Evolutionary conservation across 352 stramenopile species (phyloP), one percentile per base, ranked within the genome.

Genomic region (Albugo candida): DNA sequence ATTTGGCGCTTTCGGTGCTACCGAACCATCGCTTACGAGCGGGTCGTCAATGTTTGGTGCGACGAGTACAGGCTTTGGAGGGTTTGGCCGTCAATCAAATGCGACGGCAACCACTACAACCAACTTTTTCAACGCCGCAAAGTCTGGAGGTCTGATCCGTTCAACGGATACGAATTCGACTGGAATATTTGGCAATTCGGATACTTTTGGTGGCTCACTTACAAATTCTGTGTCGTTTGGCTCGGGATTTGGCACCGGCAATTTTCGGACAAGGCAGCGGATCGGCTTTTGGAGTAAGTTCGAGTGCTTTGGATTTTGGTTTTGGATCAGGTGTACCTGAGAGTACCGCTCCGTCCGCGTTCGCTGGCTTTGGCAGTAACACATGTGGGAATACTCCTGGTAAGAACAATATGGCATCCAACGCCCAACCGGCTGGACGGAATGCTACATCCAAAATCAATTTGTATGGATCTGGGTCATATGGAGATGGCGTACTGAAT

Each of bases 371-470:
- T 41, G 43, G 19, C 19, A 48, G 10, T 10, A 27, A 19, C 8
- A 31, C 24, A 31, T 31, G 3, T 31, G 24, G 24, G 8, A 43
- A 3, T 24, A 8, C 48, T 11, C 27, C 51, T 27, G 38, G 17
- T 43, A 3, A 43, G 20, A 43, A 43, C 38, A 43, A 19, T 43
- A 24, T 19, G 38, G 38, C 38, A 10, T 8, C 17, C 17, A 43
- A 43, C 20, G 36, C 61, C 11, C 63, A 72, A 27, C 67, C 67
- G 20, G 61, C 70, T 13, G 70, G 60, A 5, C 61, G 74, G 48
- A 64, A 74, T 13, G 72, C 70, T 40, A 61, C 70, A 36, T 64
- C 63, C 0, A 63, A 81, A 34, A 60, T 57, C 8, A 66, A 78
- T 46, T 69, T 67, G 11, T 84, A 81, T 48, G 70, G 67, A 13